phyloP scores from a whole-genome alignment of 2,329 filamentous ascomycete species.

The Bisporella sp. region DNA sequence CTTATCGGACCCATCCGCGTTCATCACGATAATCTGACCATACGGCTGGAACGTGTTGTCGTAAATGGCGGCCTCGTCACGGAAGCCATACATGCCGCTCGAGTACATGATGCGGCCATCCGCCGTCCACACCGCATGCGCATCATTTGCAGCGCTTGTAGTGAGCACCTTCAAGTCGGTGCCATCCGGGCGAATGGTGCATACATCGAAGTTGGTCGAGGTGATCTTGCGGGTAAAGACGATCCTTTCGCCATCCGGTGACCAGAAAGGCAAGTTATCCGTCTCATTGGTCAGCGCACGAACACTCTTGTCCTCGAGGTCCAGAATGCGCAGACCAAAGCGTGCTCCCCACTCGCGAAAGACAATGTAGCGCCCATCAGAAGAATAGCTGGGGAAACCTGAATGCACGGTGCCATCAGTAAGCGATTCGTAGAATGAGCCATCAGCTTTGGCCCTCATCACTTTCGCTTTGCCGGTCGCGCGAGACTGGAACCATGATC shows the following conservation, averaged over 20 bases:
- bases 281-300: slow-evolving; percentile 30
- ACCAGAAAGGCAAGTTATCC: slow-evolving; percentile 34
- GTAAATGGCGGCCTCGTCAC: slow-evolving; percentile 33
- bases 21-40: slow-evolving; percentile 37
- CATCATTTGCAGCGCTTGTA: slow-evolving; percentile 32
- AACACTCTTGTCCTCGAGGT: slow-evolving; percentile 20
- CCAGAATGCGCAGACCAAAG: slow-evolving; percentile 27
- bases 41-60: slow-evolving; percentile 39
- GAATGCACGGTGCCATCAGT: slow-evolving; percentile 30
- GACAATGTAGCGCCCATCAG: slow-evolving; percentile 30
- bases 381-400: slow-evolving; percentile 34
- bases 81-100: slow-evolving; percentile 37
- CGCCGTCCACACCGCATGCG: slow-evolving; percentile 36
- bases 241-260: slow-evolving; percentile 32
- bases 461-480: slow-evolving; percentile 12
- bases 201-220: slow-evolving; percentile 32
- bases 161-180: slow-evolving; percentile 30
- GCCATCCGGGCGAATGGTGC: slow-evolving; percentile 35
- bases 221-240: slow-evolving; percentile 32
- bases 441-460: slow-evolving; percentile 12
- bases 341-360: slow-evolving; percentile 28
- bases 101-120: slow-evolving; percentile 36
- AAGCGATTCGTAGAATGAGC: slow-evolving; percentile 23
- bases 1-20: slow-evolving; percentile 32
- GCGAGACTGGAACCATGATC: slow-evolving; percentile 33